Evolutionary conservation across 202 grass and related monocot genomes (phyloP), one percentile per base, ranked within the genome.

Genomic region (Bolboschoenoplectus hybrid): DNA sequence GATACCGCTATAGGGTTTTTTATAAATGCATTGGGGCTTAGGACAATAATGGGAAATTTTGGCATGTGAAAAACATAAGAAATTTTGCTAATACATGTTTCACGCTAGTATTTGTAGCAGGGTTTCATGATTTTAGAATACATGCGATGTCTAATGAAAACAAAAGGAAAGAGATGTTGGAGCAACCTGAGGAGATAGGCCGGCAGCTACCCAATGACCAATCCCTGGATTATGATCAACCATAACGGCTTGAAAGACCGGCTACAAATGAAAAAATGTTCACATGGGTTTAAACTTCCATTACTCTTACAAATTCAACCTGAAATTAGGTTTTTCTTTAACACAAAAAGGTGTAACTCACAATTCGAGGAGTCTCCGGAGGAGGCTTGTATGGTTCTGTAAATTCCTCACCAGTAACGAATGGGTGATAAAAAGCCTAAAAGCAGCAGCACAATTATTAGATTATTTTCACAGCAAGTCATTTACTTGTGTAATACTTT

Each of bases 161-260:
- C 6, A 70, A 89, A 53, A 82, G 43, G 53, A 80, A 9, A 72
- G 68, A 77, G 81, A 55, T 60, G 75, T 80, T 6, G 63, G 36
- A 81, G 45, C 9, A 85, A 99, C 92, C 92, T 99, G 94, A 93
- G 92, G 97, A 76, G 97, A 99, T 88, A 99, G 94, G 60, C 97
- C 97, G 67, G 92, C 86, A 87, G 89, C 92, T 85, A 99, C 77
- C 97, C 94, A 97, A 57, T 99, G 94, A 82, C 97, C 97, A 81
- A 88, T 87, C 67, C 93, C 93, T 89, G 97, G 97, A 88, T 99
- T 99, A 91, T 99, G 97, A 88, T 99, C 92, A 76, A 97, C 92
- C 36, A 85, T 86, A 73, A 93, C 91, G 87, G 92, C 82, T 85
- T 86, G 91, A 82, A 88, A 88, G 83, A 94, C 97, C 66, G 92